Evolutionary conservation across 1,284 basidiomycete genomes (phyloP).

Genomic region (Rhodotorula sp.): DNA sequence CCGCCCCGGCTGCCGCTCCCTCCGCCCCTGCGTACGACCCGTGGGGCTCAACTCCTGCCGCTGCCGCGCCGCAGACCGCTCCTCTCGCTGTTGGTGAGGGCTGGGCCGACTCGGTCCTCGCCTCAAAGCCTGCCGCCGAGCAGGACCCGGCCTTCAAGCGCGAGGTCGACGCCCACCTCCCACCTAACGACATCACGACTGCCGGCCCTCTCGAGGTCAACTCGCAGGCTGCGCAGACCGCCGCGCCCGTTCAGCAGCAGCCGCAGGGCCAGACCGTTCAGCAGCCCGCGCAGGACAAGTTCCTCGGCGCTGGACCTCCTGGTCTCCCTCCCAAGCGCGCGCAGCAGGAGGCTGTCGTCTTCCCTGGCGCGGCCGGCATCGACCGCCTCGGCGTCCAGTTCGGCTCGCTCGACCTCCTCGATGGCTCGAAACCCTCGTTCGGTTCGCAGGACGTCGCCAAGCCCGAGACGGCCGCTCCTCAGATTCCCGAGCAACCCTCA

Average conservation of each 20-base stretch:
- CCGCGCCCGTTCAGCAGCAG: neutral
- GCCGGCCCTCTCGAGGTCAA: conserved; percentile 42
- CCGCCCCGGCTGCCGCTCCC: conserved; percentile 19
- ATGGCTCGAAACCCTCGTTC: conserved; percentile 32
- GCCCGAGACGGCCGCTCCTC: conserved; percentile 5
- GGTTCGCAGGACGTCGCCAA: conserved; percentile 15
- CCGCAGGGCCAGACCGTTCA: neutral
- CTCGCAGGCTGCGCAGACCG: conserved; percentile 1
- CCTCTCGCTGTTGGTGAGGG: conserved; percentile 42
- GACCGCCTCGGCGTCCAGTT: conserved; percentile 37
- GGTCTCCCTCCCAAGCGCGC: conserved; percentile 35
- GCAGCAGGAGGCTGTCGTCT: conserved; percentile 40
- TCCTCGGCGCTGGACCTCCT: conserved; percentile 28
- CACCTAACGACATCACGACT: conserved; percentile 39
- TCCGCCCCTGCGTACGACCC: conserved; percentile 41
- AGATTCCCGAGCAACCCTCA: conserved; percentile 5
- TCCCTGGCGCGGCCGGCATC: conserved; percentile 22
- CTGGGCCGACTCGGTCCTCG: conserved; percentile 43
- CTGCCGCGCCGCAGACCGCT: conserved; percentile 37
- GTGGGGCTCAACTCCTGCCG: conserved; percentile 47
- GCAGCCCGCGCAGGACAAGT: conserved; percentile 29
- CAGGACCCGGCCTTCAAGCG: conserved; percentile 27
- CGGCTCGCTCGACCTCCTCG: conserved; percentile 36
- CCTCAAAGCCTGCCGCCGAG: conserved; percentile 24
- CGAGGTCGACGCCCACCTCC: conserved; percentile 37